A percentile compares a stretch with the other conserved stretches of the same genome.
phyloP scores from a whole-genome alignment of 2,329 filamentous ascomycete species.

The Dendryphion nanum region DNA sequence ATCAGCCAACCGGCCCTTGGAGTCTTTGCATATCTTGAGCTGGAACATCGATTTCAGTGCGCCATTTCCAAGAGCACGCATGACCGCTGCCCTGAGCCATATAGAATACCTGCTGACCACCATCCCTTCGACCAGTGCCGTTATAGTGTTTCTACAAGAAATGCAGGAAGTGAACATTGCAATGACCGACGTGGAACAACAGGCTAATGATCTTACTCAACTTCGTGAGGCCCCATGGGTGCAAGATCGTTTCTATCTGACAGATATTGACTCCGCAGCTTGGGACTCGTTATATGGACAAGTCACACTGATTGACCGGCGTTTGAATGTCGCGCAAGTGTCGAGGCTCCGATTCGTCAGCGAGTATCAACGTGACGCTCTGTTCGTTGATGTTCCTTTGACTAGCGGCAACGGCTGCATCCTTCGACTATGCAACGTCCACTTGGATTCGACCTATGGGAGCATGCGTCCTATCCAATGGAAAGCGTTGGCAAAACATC shows the following conservation, averaged over 20 bases:
- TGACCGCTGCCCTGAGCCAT: slow-evolving; percentile 40
- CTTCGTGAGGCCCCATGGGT: slow-evolving; percentile 42
- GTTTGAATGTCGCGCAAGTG: slow-evolving; percentile 42
- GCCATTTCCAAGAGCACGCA: slow-evolving; percentile 37
- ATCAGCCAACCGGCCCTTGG: too few species aligned
- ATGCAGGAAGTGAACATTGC: slow-evolving; percentile 34
- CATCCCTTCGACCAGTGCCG: slow-evolving; percentile 18
- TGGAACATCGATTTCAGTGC: slow-evolving; percentile 52
- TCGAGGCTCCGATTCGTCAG: slow-evolving; percentile 52
- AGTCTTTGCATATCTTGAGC: slow-evolving; percentile 21
- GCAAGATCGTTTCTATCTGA: slow-evolving; percentile 47
- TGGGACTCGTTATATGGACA: slow-evolving; percentile 55
- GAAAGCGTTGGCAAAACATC: slow-evolving; percentile 41
- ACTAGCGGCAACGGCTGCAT: slow-evolving; percentile 12
- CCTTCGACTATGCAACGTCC: slow-evolving; percentile 54
- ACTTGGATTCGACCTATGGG: slow-evolving; percentile 52
- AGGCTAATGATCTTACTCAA: slow-evolving; percentile 11
- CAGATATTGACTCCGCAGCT: slow-evolving; percentile 42
- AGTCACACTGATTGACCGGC: slow-evolving; percentile 49
- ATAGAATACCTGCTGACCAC: slow-evolving; percentile 27
- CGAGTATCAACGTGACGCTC: slow-evolving; percentile 52
- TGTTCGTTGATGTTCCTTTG: slow-evolving; percentile 49
- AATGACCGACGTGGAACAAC: slow-evolving; percentile 31
- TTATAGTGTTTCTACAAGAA: slow-evolving; percentile 53
- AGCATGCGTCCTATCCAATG: slow-evolving; percentile 49